Conservation (phyloP, 257 asterid species). For the Fraxinus anomala region DNA sequence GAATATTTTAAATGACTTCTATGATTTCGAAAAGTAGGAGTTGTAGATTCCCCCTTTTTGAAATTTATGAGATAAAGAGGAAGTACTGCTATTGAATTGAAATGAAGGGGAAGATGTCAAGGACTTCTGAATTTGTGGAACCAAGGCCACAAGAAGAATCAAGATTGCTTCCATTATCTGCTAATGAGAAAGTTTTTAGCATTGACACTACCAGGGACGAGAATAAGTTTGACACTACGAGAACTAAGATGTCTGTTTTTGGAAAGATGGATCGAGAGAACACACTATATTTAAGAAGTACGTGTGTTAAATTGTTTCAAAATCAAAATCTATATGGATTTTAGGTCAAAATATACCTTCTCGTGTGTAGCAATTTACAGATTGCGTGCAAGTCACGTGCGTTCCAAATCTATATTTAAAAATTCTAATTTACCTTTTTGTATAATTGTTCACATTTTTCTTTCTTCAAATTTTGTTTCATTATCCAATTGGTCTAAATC, state of each 20-base stretch:
- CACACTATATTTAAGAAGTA: neutral
- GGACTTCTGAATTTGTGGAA: conserved; percentile 38
- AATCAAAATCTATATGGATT: neutral
- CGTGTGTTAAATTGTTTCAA: neutral
- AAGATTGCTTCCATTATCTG: conserved; percentile 55
- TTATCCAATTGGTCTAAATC: neutral
- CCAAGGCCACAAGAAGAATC: conserved; percentile 44
- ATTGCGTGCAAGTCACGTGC: too few relatives aligned
- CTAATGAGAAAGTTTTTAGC: conserved; percentile 54
- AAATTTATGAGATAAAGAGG: conserved; percentile 14
- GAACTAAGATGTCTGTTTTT: conserved; percentile 51
- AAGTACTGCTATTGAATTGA: conserved; percentile 42
- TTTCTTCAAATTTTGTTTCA: neutral
- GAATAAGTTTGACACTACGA: conserved; percentile 49
- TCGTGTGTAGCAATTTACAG: neutral
- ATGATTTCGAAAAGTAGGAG: neutral
- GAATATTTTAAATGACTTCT: neutral
- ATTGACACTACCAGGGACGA: conserved; percentile 59
- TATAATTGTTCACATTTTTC: conserved; percentile 11
- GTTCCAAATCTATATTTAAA: too few relatives aligned
- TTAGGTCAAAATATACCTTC: neutral
- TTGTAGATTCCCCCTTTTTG: neutral
- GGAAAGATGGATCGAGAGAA: conserved; percentile 66
- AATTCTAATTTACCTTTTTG: neutral
- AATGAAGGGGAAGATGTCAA: conserved; percentile 51